phyloP scores from a whole-genome alignment of 192 early-diverging fungal species.

The Obelidium mucronatum region DNA sequence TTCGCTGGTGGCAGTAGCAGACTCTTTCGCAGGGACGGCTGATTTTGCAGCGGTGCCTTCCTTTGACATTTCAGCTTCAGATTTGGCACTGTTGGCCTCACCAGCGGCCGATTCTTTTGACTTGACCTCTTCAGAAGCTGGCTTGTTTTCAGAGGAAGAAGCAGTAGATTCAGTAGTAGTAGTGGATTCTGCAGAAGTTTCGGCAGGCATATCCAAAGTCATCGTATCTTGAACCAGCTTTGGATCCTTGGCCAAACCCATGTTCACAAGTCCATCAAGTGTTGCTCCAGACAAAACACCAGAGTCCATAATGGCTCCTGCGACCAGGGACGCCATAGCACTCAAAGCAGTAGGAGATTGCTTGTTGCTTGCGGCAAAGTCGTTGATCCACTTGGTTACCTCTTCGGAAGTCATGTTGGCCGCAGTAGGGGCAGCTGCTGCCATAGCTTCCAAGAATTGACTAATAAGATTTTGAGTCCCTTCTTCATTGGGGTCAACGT shows the following conservation, averaged over 20 bases:
- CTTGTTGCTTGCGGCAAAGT: neutral
- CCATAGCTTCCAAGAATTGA: neutral
- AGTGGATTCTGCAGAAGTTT: neutral
- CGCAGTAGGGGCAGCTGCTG: neutral
- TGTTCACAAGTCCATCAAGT: neutral
- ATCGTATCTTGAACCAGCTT: neutral
- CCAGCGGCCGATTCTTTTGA: too few species aligned
- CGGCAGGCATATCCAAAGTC: neutral
- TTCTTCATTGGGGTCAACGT: neutral
- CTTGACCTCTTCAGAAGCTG: too few species aligned
- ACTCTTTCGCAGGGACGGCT: too few species aligned
- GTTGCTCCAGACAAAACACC: neutral
- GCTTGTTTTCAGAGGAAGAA: neutral
- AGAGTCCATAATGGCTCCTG: neutral
- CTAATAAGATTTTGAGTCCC: neutral
- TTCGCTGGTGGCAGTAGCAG: too few species aligned
- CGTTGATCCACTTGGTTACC: neutral
- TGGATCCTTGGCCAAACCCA: neutral
- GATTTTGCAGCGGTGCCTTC: too few species aligned
- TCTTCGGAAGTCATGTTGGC: neutral
- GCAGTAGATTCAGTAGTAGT: neutral
- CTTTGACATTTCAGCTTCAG: too few species aligned
- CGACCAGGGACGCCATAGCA: neutral
- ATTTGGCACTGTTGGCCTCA: too few species aligned
- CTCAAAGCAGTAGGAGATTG: neutral